Conservation (phyloP, 352 stramenopile genomes). For the Globisporangium radiosum region DNA sequence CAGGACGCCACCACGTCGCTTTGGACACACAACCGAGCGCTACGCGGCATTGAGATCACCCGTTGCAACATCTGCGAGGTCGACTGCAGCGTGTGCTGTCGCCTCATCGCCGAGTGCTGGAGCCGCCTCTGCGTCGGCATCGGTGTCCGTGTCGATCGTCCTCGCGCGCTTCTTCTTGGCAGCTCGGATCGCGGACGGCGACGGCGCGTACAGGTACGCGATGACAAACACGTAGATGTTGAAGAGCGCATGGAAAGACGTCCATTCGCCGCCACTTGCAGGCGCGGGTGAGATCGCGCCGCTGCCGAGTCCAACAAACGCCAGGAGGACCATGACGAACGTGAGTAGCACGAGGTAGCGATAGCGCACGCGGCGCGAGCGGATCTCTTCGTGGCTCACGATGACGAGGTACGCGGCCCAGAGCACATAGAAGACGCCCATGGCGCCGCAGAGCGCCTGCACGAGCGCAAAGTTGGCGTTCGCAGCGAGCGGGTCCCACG, state of each 20-base stretch:
- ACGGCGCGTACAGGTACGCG: conserved; percentile 53
- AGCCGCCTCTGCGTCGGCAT: conserved; percentile 18
- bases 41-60: conserved; percentile 9
- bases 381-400: conserved; percentile 36
- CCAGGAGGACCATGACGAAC: conserved; percentile 39
- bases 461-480: conserved; percentile 36
- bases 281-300: conserved; percentile 41
- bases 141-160: conserved; percentile 2
- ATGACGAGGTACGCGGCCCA: conserved; percentile 36
- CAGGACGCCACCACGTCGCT: too few relatives aligned
- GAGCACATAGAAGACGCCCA: conserved; percentile 41
- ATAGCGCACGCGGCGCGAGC: conserved; percentile 36
- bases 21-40: background rate
- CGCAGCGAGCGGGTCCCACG: conserved; percentile 31
- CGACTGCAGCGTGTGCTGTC: background rate
- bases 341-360: conserved; percentile 41
- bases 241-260: conserved; percentile 40
- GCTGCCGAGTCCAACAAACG: conserved; percentile 32
- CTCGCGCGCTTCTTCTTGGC: conserved; percentile 17
- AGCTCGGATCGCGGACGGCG: conserved; percentile 23
- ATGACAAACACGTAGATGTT: conserved; percentile 56
- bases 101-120: conserved; percentile 12
- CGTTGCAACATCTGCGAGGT: conserved; percentile 2
- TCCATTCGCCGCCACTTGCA: conserved; percentile 40
- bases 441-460: conserved; percentile 25